These are phyloP conservation scores for Biscogniauxia marginata DNA, from an alignment of 2,329 filamentous ascomycete genomes.

Conservation along the genomic window DNA sequence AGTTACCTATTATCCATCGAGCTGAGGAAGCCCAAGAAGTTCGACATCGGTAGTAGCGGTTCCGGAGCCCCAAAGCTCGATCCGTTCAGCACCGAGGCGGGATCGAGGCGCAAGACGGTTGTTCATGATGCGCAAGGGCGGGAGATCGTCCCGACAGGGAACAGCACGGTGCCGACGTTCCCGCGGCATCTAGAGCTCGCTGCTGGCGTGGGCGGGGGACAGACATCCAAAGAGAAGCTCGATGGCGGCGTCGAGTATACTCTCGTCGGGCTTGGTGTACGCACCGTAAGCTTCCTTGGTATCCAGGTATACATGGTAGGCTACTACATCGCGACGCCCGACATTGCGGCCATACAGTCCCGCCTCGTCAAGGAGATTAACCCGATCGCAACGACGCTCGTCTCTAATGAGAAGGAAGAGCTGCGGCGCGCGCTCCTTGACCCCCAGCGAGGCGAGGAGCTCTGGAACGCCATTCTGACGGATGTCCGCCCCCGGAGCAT, in stretches of 20 bases:
- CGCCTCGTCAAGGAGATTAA: conserved; percentile 75
- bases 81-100: conserved; percentile 47
- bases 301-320: conserved; percentile 96
- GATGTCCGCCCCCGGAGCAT: conserved; percentile 69
- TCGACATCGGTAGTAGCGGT: conserved; percentile 39
- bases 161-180: conserved; percentile 75
- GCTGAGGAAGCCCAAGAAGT: conserved; percentile 46
- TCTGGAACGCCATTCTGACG: conserved; percentile 72
- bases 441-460: conserved; percentile 62
- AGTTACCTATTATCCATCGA: conserved; percentile 34
- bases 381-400: conserved; percentile 75
- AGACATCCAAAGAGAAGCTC: conserved; percentile 25
- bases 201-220: conserved; percentile 27
- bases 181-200: conserved; percentile 67
- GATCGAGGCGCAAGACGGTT: conserved; percentile 55
- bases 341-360: conserved; percentile 77
- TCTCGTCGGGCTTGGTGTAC: conserved; percentile 80
- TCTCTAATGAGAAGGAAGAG: conserved; percentile 75
- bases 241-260: conserved; percentile 69
- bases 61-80: conserved; percentile 39
- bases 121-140: conserved; percentile 66
- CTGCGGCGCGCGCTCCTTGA: conserved; percentile 71
- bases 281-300: conserved; percentile 83
- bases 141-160: conserved; percentile 78
- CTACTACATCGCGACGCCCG: conserved; percentile 81